Evolutionary conservation across 148 eudicot species (phyloP).

Genomic region (Persicaria tinctoria): DNA sequence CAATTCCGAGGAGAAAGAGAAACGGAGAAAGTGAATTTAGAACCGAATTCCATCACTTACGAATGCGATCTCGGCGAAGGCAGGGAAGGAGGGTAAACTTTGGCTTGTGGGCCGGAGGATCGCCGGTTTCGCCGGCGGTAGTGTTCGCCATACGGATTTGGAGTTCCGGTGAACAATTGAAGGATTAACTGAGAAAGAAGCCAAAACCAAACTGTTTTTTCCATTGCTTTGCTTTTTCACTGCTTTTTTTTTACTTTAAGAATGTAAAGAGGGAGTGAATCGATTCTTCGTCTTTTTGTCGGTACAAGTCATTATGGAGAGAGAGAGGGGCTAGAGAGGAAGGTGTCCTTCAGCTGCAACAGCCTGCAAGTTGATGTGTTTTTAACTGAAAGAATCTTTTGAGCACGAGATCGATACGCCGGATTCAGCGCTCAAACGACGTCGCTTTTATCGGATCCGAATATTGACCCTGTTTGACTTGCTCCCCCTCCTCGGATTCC

Average conservation of each 20-base stretch:
- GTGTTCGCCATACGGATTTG: conserved; percentile 3
- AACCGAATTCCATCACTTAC: conserved; percentile 4
- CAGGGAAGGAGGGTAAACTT: background rate
- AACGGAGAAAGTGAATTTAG: background rate
- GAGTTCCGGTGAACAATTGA: conserved; percentile 4
- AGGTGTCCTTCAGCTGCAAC: background rate
- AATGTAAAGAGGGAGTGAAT: background rate
- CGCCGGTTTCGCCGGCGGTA: background rate
- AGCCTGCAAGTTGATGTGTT: background rate
- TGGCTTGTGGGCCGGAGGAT: background rate
- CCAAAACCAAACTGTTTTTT: conserved; percentile 1
- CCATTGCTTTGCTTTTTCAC: background rate
- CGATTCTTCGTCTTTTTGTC: conserved; percentile 7
- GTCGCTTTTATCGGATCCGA: background rate
- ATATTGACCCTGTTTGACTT: background rate
- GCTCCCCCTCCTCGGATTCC: too few relatives aligned
- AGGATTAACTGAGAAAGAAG: conserved; percentile 3
- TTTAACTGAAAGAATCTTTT: background rate
- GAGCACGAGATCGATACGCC: background rate
- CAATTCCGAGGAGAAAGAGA: background rate
- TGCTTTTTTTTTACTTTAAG: background rate
- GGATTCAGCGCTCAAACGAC: background rate
- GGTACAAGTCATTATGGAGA: conserved; percentile 8
- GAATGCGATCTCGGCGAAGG: conserved; percentile 8
- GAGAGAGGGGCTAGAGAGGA: background rate